These are phyloP conservation scores for Claviceps quebecensis DNA, from an alignment of 2,329 filamentous ascomycete species.

Conservation along the genomic window DNA sequence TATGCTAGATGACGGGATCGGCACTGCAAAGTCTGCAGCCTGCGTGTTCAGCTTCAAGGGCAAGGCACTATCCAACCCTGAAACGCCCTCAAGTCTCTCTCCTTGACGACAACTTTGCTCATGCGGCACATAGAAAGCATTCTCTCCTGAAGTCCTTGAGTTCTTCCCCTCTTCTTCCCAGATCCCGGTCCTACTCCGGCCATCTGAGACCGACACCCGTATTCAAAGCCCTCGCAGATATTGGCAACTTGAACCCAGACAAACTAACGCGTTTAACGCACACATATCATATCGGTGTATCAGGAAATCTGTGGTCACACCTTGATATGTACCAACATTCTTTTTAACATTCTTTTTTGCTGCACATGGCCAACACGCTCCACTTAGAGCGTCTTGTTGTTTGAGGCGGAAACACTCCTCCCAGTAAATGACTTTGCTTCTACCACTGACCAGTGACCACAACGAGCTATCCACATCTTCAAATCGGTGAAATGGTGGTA, in stretches of 20 bases:
- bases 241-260: conserved; percentile 7
- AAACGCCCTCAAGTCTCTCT: background rate
- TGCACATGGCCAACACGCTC: background rate
- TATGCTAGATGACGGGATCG: background rate
- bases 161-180: background rate
- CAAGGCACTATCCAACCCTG: background rate
- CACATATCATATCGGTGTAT: background rate
- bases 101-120: background rate
- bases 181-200: conserved; percentile 17
- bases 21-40: background rate
- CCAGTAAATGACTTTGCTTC: background rate
- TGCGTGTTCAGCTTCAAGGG: background rate
- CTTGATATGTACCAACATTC: background rate
- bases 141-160: background rate
- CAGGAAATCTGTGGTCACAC: background rate
- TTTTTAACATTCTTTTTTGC: background rate
- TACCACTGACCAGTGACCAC: no score
- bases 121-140: conserved; percentile 4
- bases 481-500: background rate
- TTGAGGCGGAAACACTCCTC: background rate
- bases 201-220: conserved; percentile 8
- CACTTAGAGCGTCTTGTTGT: no score
- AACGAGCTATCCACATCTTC: background rate
- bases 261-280: background rate
- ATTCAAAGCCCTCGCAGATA: conserved; percentile 12